phyloP scores from a whole-genome alignment of 768 basidiomycete genomes.

The Chalciporus pseudorubinellus region DNA sequence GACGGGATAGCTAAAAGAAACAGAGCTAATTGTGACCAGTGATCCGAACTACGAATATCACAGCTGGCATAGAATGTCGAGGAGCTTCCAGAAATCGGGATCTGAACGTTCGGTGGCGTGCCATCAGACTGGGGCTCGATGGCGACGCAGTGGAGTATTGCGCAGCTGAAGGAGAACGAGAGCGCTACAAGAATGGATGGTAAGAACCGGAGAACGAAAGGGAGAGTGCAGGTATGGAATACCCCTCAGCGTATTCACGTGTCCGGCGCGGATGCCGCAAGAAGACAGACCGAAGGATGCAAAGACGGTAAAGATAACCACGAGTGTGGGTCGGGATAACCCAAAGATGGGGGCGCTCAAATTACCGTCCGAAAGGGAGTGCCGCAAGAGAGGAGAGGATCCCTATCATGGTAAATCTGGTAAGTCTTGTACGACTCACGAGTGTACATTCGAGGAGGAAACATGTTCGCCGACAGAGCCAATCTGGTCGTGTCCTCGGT shows the following conservation, averaged over 20 bases:
- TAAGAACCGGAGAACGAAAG: background rate
- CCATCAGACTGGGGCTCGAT: slow-evolving; percentile 3
- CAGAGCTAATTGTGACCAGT: background rate
- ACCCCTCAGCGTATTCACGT: slow-evolving; percentile 5
- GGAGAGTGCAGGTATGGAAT: background rate
- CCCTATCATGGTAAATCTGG: slow-evolving; percentile 24
- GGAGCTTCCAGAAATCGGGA: background rate
- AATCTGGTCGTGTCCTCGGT: background rate
- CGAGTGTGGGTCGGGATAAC: background rate
- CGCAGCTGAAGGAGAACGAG: slow-evolving; percentile 6
- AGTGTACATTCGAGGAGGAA: background rate
- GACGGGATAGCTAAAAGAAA: background rate
- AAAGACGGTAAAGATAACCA: slow-evolving; percentile 4
- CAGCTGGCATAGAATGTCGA: slow-evolving; percentile 6
- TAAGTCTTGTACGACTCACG: background rate
- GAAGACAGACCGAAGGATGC: background rate
- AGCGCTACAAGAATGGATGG: slow-evolving; percentile 16
- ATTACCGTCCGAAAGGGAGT: background rate
- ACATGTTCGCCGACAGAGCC: background rate
- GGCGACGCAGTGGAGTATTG: slow-evolving; percentile 10
- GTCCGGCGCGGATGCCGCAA: slow-evolving; percentile 6
- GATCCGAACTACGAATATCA: slow-evolving; percentile 1
- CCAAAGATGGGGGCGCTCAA: slow-evolving; percentile 2
- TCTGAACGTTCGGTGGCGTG: slow-evolving; percentile 1
- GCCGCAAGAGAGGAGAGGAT: slow-evolving; percentile 16